Evolutionary conservation across 2,329 filamentous ascomycete genomes (phyloP).

Genomic region (Myriosclerotinia curreyana): DNA sequence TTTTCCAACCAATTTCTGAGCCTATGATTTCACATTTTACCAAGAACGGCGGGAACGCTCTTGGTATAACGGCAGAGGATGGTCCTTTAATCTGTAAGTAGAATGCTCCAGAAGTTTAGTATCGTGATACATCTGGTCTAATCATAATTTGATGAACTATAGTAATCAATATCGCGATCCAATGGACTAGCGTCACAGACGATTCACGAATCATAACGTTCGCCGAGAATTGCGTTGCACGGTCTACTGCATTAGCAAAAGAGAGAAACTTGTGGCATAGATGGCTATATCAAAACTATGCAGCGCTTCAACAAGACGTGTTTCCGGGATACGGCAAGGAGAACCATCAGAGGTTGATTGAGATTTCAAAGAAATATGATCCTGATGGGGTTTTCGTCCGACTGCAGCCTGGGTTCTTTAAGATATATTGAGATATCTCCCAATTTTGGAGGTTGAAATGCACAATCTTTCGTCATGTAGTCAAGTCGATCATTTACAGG

Average conservation of each 20-base stretch:
- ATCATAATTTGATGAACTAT: not conserved
- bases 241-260: slow-evolving; percentile 36
- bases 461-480: no score
- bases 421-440: slow-evolving; percentile 32
- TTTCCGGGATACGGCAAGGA: slow-evolving; percentile 40
- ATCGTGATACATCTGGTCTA: not conserved
- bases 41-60: slow-evolving; percentile 31
- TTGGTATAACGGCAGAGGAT: slow-evolving; percentile 28
- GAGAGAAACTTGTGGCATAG: slow-evolving; percentile 40
- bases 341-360: slow-evolving; percentile 37
- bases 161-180: slow-evolving; percentile 26
- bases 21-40: slow-evolving; percentile 29
- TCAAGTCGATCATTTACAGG: no score
- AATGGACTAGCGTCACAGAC: slow-evolving; percentile 37
- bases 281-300: slow-evolving; percentile 46
- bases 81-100: slow-evolving; percentile 25
- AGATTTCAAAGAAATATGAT: slow-evolving; percentile 34
- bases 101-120: not conserved
- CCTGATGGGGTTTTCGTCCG: slow-evolving; percentile 34
- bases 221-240: slow-evolving; percentile 35
- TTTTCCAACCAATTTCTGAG: slow-evolving; percentile 30
- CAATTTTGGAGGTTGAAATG: no score
- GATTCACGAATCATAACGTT: slow-evolving; percentile 40
- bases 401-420: slow-evolving; percentile 44
- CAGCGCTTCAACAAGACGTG: slow-evolving; percentile 40